Evolutionary conservation across 1,139 yeast genomes (phyloP), one percentile per base, ranked within the genome.

Genomic region (Protomyces arabidopsidicola): DNA sequence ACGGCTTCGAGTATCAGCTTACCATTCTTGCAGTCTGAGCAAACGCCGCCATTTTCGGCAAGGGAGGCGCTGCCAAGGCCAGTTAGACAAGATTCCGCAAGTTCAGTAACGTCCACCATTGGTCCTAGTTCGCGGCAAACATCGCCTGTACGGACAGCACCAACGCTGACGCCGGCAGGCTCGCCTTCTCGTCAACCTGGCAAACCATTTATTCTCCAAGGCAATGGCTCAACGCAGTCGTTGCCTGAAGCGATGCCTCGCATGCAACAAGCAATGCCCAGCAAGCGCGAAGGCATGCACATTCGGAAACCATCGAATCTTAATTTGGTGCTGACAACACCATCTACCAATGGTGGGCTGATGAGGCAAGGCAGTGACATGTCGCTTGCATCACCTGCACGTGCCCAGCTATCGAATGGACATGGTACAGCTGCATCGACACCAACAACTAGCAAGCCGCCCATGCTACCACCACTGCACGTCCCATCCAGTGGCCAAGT

Each of bases 221-320:
- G 22, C 14, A 57, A 50, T n/a, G 31, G 31, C 38, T 38, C 56
- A 10, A 20, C 62, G 8, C 56, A 45, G 18, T 31, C 27, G 12
- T 27, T 36, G 12, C 35, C 62, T 14, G 62, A 58, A n/a, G 39
- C 52, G n/a, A 50, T 52, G n/a, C 62, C 62, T 16, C 52, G 62
- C 56, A 52, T 12, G 34, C 22, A 24, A 36, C 56, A 24, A 42
- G 18, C 56, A 39, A 50, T 38, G 38, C 55, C 3, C 27, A 18
- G 18, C 31, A 34, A 20, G 8, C 35, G 22, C 14, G 52, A 14
- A 52, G 53, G 45, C 42, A 45, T 45, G 48, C 62, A 58, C 22
- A 20, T 58, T 31, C 39, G 45, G 31, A 51, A 52, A 20, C 56
- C 62, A 4, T 58, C 62, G 4, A 58, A 58, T 16, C 45, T 58